Evolutionary conservation across 257 asterid genomes (phyloP).

Genomic region (Solanum medicagineum): DNA sequence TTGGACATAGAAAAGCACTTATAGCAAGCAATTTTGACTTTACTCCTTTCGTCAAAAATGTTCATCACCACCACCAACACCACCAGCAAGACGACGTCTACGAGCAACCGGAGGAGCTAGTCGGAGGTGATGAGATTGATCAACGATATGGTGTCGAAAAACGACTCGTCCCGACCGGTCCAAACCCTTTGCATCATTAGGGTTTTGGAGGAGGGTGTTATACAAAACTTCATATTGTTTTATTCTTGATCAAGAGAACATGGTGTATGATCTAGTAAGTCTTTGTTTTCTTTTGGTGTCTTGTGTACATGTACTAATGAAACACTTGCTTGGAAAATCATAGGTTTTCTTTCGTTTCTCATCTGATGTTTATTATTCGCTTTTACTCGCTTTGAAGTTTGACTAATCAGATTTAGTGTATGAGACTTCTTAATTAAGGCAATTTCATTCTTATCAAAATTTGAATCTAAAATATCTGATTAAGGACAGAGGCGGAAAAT

Average conservation of each 20-base stretch:
- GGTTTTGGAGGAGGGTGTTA: not conserved
- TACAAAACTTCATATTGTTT: not conserved
- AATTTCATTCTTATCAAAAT: not conserved
- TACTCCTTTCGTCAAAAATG: slow-evolving; percentile 30
- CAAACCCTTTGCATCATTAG: slow-evolving; percentile 78
- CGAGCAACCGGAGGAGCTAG: not conserved
- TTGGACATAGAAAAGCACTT: slow-evolving; percentile 34
- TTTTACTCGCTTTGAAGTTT: not conserved
- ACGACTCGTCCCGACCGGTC: slow-evolving; percentile 75
- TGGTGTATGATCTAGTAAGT: slow-evolving; percentile 1
- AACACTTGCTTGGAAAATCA: not conserved
- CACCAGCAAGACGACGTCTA: not conserved
- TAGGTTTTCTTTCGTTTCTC: not conserved
- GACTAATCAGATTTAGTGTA: not conserved
- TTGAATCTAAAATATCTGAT: not conserved
- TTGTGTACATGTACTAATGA: slow-evolving; percentile 6
- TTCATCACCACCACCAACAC: slow-evolving; percentile 1
- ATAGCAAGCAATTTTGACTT: slow-evolving; percentile 41
- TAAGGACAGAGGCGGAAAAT: not conserved
- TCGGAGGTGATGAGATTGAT: slow-evolving; percentile 27
- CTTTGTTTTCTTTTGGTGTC: not conserved
- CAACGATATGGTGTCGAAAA: slow-evolving; percentile 66
- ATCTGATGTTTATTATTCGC: not conserved
- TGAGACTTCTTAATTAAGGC: accelerated
- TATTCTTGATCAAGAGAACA: not conserved